These are phyloP conservation scores for Ophiocytium majus DNA, from an alignment of 352 stramenopile genomes.

Conservation along the genomic window DNA sequence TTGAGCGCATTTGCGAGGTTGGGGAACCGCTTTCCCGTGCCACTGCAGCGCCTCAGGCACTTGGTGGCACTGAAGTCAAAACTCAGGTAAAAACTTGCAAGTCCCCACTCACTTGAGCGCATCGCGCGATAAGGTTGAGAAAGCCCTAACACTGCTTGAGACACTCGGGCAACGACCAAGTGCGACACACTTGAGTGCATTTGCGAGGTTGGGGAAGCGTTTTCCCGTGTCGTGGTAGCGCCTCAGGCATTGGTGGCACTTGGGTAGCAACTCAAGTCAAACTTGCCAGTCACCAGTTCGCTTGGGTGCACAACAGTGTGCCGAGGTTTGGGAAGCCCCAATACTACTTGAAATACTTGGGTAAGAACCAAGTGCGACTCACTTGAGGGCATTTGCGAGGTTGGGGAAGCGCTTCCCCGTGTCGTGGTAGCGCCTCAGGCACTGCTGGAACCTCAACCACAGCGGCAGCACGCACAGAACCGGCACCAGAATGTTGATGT, in stretches of 20 bases:
- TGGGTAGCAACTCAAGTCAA: too few relatives aligned
- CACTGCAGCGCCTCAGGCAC: conserved; percentile 87
- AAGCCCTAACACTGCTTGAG: too few relatives aligned
- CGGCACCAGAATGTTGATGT: conserved; percentile 88
- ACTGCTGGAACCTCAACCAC: conserved; percentile 95
- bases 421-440: conserved; percentile 85
- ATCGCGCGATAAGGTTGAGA: too few relatives aligned
- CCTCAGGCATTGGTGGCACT: conserved; percentile 93
- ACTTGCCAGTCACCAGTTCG: too few relatives aligned
- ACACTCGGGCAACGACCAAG: too few relatives aligned
- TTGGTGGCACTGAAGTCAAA: conserved; percentile 95
- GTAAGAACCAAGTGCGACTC: too few relatives aligned
- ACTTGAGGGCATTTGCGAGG: conserved; percentile 92
- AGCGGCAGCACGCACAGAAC: conserved; percentile 88
- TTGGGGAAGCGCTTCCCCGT: conserved; percentile 89
- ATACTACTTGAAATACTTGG: too few relatives aligned
- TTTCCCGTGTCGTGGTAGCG: conserved; percentile 87
- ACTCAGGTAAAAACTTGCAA: too few relatives aligned
- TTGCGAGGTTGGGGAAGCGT: conserved; percentile 89
- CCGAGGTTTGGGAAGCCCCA: too few relatives aligned
- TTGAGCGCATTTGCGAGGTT: conserved; percentile 92
- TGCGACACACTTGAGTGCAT: conserved; percentile 92
- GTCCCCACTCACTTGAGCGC: too few relatives aligned
- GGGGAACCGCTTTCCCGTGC: conserved; percentile 88
- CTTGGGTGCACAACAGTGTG: too few relatives aligned